These are phyloP conservation scores for Globisporangium perplexum DNA, from an alignment of 352 stramenopile genomes.

Conservation along the genomic window DNA sequence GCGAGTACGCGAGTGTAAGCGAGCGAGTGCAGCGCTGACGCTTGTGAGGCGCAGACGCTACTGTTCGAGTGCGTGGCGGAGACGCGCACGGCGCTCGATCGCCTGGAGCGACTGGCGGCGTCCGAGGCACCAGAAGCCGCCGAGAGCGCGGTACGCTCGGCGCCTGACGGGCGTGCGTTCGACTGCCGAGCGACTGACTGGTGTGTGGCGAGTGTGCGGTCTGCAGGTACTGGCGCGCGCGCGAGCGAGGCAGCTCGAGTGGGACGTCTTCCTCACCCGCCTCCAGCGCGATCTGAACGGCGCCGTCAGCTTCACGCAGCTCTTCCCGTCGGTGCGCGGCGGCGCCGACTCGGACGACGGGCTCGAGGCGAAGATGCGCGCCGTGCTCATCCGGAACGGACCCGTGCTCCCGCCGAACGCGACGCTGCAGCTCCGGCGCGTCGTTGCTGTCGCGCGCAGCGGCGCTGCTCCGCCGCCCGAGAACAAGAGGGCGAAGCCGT, in stretches of 20 bases:
- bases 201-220: too few relatives aligned
- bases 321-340: constrained; percentile 7
- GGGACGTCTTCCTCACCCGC: constrained; percentile 29
- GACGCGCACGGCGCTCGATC: constrained; percentile 30
- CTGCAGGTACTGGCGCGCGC: constrained; percentile 1
- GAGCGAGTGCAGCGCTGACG: not conserved
- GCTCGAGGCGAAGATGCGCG: constrained; percentile 11
- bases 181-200: not conserved
- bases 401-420: constrained; percentile 15
- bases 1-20: too few relatives aligned
- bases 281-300: constrained; percentile 24
- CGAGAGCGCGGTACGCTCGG: constrained; percentile 35
- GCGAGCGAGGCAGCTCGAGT: constrained; percentile 15
- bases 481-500: constrained; percentile 11
- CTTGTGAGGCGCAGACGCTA: constrained; percentile 15
- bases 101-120: constrained; percentile 20
- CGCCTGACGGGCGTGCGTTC: not conserved
- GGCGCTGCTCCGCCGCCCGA: not conserved
- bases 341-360: not conserved
- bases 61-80: constrained; percentile 36
- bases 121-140: constrained; percentile 19
- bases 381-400: constrained; percentile 20
- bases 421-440: constrained; percentile 14
- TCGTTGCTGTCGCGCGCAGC: constrained; percentile 14
- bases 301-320: constrained; percentile 14